Evolutionary conservation across 2,329 filamentous ascomycete species (phyloP), one percentile per base, ranked within the genome.

Genomic region (Cordyceps cicadae): DNA sequence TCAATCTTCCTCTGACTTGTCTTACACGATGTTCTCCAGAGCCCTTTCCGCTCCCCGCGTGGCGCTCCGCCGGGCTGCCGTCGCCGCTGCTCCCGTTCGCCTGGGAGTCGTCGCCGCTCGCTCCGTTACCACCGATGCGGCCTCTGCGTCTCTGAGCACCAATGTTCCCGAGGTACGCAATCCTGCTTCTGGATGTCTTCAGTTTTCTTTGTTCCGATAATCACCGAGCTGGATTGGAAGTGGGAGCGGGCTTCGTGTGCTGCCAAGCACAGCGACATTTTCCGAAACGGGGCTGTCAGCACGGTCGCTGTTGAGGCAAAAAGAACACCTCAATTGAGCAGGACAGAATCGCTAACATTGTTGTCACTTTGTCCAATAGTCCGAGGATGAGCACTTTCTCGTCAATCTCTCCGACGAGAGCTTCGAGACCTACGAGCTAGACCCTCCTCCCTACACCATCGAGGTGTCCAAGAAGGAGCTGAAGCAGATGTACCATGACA

Each of bases 371-470:
- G 3, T 43, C 21, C 21, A 26, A 60, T 73, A 96, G 92, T 89
- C 92, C 76, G 92, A 97, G 76, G 91, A 97, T 72, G 89, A 96
- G 83, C 86, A 87, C 67, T 97, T 99, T 81, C 85, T 88, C 71
- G 86, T 99, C 75, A 88, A 86, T 72, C 88, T 99, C 75, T 96
- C 91, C 75, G 91, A 97, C 76, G 93, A 97, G 88, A 93, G 90
- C 81, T 99, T 97, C 81, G 94, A 99, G 85, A 97, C 94, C 62
- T 99, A 97, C 81, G 92, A 97, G 82, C 86, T 99, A 74, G 94
- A 99, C 79, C 92, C 93, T 69, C 94, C 94, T 67, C 82, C 91
- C 62, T 97, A 97, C 83, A 92, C 90, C 65, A 80, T 99, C 69
- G 82, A 95, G 71, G 90, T 92, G 66, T 97, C 93, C 72, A 99